Evolutionary conservation across 2,329 filamentous ascomycete genomes (phyloP).

Genomic region (Sporothrix curviconia): DNA sequence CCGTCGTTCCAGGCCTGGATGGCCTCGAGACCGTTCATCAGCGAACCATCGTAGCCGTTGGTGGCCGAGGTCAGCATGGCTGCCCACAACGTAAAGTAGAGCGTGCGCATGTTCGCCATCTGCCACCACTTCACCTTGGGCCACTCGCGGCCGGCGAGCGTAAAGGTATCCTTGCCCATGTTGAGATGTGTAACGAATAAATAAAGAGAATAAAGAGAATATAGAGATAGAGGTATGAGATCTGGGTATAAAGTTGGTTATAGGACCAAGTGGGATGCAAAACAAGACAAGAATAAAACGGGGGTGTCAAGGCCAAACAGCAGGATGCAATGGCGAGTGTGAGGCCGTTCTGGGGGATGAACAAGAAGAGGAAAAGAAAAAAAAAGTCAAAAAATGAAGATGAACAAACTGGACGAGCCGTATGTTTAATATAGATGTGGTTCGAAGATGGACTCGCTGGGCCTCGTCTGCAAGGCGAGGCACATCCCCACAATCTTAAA

Average conservation of each 20-base stretch:
- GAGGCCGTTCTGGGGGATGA: background rate
- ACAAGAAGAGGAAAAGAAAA: background rate
- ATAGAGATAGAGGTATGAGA: background rate
- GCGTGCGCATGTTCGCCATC: slow-evolving; percentile 26
- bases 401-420: background rate
- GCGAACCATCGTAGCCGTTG: slow-evolving; percentile 33
- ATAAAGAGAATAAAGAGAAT: background rate
- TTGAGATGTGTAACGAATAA: background rate
- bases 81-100: slow-evolving; percentile 29
- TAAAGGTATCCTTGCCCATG: slow-evolving; percentile 23
- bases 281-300: background rate
- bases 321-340: background rate
- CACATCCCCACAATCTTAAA: background rate
- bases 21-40: slow-evolving; percentile 35
- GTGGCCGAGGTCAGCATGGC: slow-evolving; percentile 31
- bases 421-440: slow-evolving; percentile 11
- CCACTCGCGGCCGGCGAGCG: slow-evolving; percentile 23
- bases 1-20: slow-evolving; percentile 34
- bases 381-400: too few species aligned
- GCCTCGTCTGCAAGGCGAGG: background rate
- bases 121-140: slow-evolving; percentile 27
- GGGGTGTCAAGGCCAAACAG: background rate
- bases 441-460: background rate
- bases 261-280: background rate
- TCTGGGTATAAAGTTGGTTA: background rate